These are phyloP conservation scores for Omphalotus guepiniiformis DNA, from an alignment of 768 basidiomycete species.

Conservation along the genomic window DNA sequence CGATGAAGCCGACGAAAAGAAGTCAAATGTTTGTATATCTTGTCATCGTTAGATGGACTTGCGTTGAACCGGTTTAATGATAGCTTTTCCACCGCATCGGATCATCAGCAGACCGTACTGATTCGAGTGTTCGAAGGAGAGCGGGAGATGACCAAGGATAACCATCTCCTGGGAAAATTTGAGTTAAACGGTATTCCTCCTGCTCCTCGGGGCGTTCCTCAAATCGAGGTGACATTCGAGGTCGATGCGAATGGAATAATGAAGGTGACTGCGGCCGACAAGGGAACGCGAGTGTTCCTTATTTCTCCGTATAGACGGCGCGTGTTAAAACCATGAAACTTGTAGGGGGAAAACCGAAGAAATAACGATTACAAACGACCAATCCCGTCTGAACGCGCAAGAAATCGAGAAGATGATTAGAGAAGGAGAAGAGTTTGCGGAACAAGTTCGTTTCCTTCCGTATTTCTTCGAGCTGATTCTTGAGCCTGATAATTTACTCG, in stretches of 20 bases:
- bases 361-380: conserved; percentile 94
- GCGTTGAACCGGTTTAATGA: not conserved
- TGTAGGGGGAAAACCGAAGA: conserved; percentile 75
- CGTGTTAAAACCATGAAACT: not conserved
- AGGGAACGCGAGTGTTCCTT: conserved; percentile 69
- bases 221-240: conserved; percentile 96
- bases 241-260: conserved; percentile 94
- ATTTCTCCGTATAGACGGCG: not conserved
- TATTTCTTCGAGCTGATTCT: conserved; percentile 28
- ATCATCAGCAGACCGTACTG: conserved; percentile 91
- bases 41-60: not conserved
- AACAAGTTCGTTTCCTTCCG: conserved; percentile 26
- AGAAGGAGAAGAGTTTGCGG: conserved; percentile 86
- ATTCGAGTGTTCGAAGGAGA: conserved; percentile 98
- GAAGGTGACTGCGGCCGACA: conserved; percentile 89
- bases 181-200: conserved; percentile 90
- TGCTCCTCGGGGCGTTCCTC: conserved; percentile 93
- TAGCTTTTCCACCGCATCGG: conserved; percentile 76
- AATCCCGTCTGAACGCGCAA: conserved; percentile 82
- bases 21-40: conserved; percentile 73
- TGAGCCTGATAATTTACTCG: conserved; percentile 24
- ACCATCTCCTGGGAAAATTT: conserved; percentile 96
- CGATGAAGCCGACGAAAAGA: conserved; percentile 96
- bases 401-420: conserved; percentile 94
- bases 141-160: conserved; percentile 95